Base-by-base conservation (phyloP, 768 basidiomycete genomes). In the Nidularia sp. region DNA sequence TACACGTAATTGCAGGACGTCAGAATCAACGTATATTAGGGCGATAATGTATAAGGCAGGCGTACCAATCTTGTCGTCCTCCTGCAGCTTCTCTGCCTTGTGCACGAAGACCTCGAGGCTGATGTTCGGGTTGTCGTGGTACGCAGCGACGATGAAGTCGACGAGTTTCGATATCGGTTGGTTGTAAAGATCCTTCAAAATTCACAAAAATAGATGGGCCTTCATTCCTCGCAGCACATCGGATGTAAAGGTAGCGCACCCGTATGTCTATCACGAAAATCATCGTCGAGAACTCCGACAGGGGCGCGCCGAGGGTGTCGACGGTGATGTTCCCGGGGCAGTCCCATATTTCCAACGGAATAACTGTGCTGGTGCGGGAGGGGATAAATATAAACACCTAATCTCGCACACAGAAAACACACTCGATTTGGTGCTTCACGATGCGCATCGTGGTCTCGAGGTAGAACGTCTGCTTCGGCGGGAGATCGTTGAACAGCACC, bases 181-280 rank as follows among this genome's bases (percentile, higher is more conserved):
- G 60, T 90, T 86, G 67, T 92, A 93, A 29, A 90, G 73, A 62
- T 93, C 88, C 90, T 93, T 61, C 12, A 43, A 50, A 10, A 29
- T 9, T 45, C 9, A 10, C 36, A 39, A 39, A 39, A 39, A 39
- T 39, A 39, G 36, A 39, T 9, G 36, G 36, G 36, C 36, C 15
- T 18, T 18, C 18, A 18, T 18, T 18, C 18, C 18, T 18, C 18
- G 18, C 18, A 18, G 18, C 18, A 1, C 18, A 18, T 18, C 18
- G 1, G 1, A 18, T 18, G 48, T 49, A 55, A 52, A 44, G 55
- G 45, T n/a, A 34, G 66, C 85, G 60, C 61, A 92, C 93, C 68
- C 93, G 88, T 50, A 97, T 95, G 62, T 98, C 96, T 57, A 98
- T 89, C 29, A 98, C 93, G 58, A 94, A 98, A 50, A 98, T 84